A percentile compares a stretch with the other conserved stretches of the same genome.
Evolutionary conservation across 495 filamentous ascomycete species (phyloP).

Genomic region (Tuber umbilicatum): DNA sequence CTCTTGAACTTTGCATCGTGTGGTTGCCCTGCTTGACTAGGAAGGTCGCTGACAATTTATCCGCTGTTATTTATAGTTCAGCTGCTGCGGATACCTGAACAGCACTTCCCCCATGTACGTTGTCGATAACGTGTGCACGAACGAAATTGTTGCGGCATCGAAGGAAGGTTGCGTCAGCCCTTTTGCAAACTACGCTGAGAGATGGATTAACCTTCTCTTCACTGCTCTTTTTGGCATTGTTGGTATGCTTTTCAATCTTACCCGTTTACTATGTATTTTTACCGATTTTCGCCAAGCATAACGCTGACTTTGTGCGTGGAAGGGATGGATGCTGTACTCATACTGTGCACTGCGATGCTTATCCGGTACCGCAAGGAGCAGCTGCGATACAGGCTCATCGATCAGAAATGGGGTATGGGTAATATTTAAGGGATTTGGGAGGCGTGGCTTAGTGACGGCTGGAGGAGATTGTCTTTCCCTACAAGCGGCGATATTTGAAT

Average conservation of each 20-base stretch:
- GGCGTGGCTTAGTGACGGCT: constrained; percentile 1
- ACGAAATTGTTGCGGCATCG: constrained; percentile 56
- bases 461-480: neutral
- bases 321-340: constrained; percentile 55
- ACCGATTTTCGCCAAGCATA: neutral
- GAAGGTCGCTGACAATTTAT: neutral
- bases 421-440: constrained; percentile 36
- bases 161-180: constrained; percentile 59
- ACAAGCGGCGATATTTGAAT: neutral
- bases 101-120: constrained; percentile 58
- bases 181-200: constrained; percentile 59
- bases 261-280: neutral
- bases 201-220: constrained; percentile 64
- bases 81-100: constrained; percentile 69
- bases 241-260: constrained; percentile 43
- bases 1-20: neutral
- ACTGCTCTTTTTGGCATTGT: constrained; percentile 70
- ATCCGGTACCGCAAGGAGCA: constrained; percentile 66
- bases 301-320: constrained; percentile 3
- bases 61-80: constrained; percentile 49
- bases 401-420: constrained; percentile 58
- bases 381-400: constrained; percentile 62
- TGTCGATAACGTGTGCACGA: constrained; percentile 55
- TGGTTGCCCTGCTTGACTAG: constrained; percentile 10
- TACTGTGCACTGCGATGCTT: constrained; percentile 62